These are phyloP conservation scores for Penicillium flavigenum DNA, from an alignment of 495 filamentous ascomycete genomes.

Conservation along the genomic window DNA sequence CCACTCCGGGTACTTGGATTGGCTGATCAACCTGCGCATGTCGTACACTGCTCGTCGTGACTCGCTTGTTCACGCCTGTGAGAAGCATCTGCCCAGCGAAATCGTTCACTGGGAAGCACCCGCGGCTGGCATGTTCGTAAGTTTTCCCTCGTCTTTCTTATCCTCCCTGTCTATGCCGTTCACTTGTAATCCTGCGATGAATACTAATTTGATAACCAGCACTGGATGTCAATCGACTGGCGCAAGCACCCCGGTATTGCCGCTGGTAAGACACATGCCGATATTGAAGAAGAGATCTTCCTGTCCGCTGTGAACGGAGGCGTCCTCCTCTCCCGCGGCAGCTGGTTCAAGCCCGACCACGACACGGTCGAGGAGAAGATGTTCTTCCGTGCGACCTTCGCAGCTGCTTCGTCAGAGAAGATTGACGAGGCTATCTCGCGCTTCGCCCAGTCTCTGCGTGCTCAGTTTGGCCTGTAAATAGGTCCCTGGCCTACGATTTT, in stretches of 20 bases:
- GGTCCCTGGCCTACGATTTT: constrained; percentile 4
- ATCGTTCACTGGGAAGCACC: constrained; percentile 82
- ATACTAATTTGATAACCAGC: constrained; percentile 43
- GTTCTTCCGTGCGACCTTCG: constrained; percentile 90
- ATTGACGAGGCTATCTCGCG: constrained; percentile 77
- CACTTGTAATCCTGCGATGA: background rate
- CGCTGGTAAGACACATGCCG: constrained; percentile 55
- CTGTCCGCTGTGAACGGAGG: constrained; percentile 63
- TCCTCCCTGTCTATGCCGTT: background rate
- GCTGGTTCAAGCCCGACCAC: constrained; percentile 78
- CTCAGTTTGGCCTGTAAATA: constrained; percentile 54
- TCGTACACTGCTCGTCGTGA: constrained; percentile 80
- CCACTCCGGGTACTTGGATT: constrained; percentile 84
- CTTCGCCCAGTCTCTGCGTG: constrained; percentile 68
- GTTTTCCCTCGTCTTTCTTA: constrained; percentile 32
- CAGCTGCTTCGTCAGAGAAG: constrained; percentile 69
- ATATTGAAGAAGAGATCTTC: constrained; percentile 87
- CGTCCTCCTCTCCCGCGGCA: constrained; percentile 76
- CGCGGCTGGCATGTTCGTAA: constrained; percentile 94
- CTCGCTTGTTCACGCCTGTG: constrained; percentile 77
- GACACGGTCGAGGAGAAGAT: constrained; percentile 46
- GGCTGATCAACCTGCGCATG: constrained; percentile 81
- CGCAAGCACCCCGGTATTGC: constrained; percentile 64
- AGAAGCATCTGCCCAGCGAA: constrained; percentile 71
- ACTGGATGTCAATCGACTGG: constrained; percentile 82